A percentile compares a stretch with the other conserved stretches of the same genome.
Conservation (phyloP, 2,329 filamentous ascomycete genomes). For the Stemphylium lycopersici region DNA sequence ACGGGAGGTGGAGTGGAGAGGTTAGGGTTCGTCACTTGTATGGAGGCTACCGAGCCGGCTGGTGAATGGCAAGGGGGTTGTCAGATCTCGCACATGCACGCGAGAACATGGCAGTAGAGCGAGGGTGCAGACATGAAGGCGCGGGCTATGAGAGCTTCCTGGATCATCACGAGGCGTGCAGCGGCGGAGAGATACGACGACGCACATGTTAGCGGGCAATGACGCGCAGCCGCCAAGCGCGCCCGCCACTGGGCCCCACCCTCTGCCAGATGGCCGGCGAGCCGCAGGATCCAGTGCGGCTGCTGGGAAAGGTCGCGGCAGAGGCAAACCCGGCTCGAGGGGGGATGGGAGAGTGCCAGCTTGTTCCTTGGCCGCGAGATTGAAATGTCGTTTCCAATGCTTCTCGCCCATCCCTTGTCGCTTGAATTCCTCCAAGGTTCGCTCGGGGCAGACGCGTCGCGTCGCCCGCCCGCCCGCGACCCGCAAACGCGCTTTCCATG, state of each 20-base stretch:
- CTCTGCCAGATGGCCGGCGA: neutral
- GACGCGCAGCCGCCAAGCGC: slow-evolving; percentile 19
- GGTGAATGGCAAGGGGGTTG: neutral
- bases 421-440: neutral
- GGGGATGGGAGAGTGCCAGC: neutral
- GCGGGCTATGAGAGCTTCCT: slow-evolving; percentile 6
- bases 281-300: neutral
- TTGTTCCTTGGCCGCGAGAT: neutral
- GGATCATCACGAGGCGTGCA: slow-evolving; percentile 9
- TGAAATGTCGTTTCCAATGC: neutral
- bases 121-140: slow-evolving; percentile 1
- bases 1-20: neutral
- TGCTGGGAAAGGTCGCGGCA: neutral
- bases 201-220: slow-evolving; percentile 11
- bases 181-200: neutral
- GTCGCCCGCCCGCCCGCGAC: slow-evolving; percentile 14
- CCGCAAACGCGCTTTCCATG: slow-evolving; percentile 13
- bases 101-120: neutral
- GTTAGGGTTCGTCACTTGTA: slow-evolving; percentile 4
- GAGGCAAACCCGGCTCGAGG: neutral
- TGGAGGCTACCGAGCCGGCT: neutral
- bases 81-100: neutral
- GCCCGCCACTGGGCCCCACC: neutral
- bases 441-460: slow-evolving; percentile 18
- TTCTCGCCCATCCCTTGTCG: neutral